Conservation (phyloP, 192 early-diverging fungal genomes). For the Borealophlyctis nickersoniae region DNA sequence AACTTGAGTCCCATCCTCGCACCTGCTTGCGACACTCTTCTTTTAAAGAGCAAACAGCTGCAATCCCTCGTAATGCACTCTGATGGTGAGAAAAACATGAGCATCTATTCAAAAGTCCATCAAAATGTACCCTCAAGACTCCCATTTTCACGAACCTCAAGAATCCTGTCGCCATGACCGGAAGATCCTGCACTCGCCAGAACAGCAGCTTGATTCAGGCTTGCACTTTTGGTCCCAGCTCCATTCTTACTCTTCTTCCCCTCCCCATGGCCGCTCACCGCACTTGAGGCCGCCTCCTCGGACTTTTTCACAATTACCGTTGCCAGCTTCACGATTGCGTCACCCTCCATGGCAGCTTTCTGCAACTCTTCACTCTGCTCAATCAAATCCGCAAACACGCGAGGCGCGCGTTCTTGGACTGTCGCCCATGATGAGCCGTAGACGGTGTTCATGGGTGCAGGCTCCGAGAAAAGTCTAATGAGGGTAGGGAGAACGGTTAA, state of each 20-base stretch:
- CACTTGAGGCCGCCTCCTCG: not conserved
- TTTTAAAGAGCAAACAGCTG: conserved; percentile 63
- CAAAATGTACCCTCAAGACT: too few relatives aligned
- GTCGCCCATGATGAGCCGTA: conserved; percentile 20
- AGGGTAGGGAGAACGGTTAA: conserved; percentile 63
- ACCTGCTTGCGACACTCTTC: conserved; percentile 72
- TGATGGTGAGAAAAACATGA: too few relatives aligned
- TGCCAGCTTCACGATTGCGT: conserved; percentile 64
- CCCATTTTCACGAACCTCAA: conserved; percentile 55
- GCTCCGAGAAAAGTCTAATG: conserved; percentile 65
- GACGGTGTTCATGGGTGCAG: conserved; percentile 21
- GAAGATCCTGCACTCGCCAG: conserved; percentile 4
- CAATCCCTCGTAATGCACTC: conserved; percentile 68
- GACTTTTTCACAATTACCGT: conserved; percentile 45
- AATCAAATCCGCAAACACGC: conserved; percentile 68
- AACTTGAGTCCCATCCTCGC: conserved; percentile 5
- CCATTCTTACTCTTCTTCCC: not conserved
- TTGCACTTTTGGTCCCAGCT: conserved; percentile 4
- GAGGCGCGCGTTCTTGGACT: conserved; percentile 65
- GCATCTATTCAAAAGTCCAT: too few relatives aligned
- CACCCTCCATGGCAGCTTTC: conserved; percentile 70
- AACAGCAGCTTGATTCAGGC: conserved; percentile 2
- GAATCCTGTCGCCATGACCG: conserved; percentile 57
- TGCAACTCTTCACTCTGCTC: conserved; percentile 71
- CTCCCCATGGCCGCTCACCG: too few relatives aligned